Conservation (phyloP, 768 basidiomycete genomes). For the Udeniomyces megalosporus region DNA sequence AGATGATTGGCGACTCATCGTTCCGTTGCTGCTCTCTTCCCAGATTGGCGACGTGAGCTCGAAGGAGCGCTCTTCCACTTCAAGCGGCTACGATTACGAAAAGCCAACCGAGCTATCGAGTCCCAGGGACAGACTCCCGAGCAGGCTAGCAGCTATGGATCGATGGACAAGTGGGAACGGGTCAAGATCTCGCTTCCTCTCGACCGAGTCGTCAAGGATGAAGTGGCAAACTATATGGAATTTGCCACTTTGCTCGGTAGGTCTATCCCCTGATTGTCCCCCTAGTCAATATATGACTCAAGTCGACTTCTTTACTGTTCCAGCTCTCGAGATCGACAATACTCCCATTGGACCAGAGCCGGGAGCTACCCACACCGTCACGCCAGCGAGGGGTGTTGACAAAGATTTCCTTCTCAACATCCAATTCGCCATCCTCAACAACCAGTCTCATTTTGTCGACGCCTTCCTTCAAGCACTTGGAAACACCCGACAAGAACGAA, state of each 20-base stretch:
- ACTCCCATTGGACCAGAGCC: no score
- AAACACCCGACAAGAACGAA: neutral
- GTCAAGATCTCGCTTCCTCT: constrained; percentile 27
- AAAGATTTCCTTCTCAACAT: constrained; percentile 18
- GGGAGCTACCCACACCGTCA: no score
- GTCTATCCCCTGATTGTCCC: neutral
- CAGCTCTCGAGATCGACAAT: neutral
- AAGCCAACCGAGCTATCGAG: neutral
- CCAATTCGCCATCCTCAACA: constrained; percentile 26
- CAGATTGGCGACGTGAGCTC: constrained; percentile 39
- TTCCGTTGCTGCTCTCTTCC: no score
- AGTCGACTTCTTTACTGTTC: neutral
- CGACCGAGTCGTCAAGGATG: constrained; percentile 22
- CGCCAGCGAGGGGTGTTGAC: neutral
- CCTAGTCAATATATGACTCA: no score
- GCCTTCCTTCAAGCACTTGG: constrained; percentile 20
- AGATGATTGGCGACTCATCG: no score
- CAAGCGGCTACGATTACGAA: neutral
- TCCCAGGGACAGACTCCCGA: neutral
- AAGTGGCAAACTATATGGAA: constrained; percentile 25
- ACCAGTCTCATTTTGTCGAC: constrained; percentile 23
- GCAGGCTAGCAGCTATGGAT: neutral
- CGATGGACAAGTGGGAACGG: constrained; percentile 26
- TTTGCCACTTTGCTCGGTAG: constrained; percentile 18
- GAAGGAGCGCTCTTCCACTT: constrained; percentile 26